Percentiles rank a stretch among this genome's conserved stretches.
Evolutionary conservation across 345 rosid species (phyloP).

Genomic region (Hibiscus mutabilis): DNA sequence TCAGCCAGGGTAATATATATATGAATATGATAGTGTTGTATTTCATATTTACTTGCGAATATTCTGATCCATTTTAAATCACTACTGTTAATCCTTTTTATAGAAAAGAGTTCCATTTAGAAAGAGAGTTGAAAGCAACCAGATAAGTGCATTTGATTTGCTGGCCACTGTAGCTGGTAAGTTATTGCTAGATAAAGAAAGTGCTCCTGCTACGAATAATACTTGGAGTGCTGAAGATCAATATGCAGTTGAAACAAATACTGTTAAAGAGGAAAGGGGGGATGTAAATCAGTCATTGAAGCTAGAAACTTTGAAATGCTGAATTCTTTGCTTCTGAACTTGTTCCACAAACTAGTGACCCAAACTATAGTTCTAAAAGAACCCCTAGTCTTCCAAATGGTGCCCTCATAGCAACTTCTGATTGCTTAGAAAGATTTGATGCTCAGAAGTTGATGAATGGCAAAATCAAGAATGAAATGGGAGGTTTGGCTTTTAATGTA

Average conservation of each 20-base stretch:
- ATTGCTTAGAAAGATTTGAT: conserved; percentile 35
- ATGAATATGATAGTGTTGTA: neutral
- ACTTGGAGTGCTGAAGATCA: conserved; percentile 31
- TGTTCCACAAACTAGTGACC: conserved; percentile 34
- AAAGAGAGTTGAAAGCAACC: conserved; percentile 39
- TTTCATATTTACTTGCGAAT: neutral
- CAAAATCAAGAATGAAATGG: conserved; percentile 35
- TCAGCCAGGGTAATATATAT: conserved; percentile 67
- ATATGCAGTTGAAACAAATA: conserved; percentile 21
- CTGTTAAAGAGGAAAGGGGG: conserved; percentile 30
- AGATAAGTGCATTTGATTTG: conserved; percentile 69
- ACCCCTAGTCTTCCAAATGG: conserved; percentile 30
- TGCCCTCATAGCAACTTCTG: conserved; percentile 32
- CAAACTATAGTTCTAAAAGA: conserved; percentile 27
- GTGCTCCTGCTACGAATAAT: conserved; percentile 31
- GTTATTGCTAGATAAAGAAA: conserved; percentile 43
- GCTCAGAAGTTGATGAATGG: conserved; percentile 33
- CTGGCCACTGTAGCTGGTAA: conserved; percentile 94
- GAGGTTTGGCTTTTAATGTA: conserved; percentile 33
- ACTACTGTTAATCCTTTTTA: neutral
- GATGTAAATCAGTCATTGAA: conserved; percentile 27
- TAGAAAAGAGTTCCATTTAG: conserved; percentile 59
- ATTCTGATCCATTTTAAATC: conserved; percentile 7
- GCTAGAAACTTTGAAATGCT: conserved; percentile 39
- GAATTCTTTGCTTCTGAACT: conserved; percentile 47